Base-by-base conservation (phyloP, 192 early-diverging fungal genomes). In the Linnemannia hyalina region DNA sequence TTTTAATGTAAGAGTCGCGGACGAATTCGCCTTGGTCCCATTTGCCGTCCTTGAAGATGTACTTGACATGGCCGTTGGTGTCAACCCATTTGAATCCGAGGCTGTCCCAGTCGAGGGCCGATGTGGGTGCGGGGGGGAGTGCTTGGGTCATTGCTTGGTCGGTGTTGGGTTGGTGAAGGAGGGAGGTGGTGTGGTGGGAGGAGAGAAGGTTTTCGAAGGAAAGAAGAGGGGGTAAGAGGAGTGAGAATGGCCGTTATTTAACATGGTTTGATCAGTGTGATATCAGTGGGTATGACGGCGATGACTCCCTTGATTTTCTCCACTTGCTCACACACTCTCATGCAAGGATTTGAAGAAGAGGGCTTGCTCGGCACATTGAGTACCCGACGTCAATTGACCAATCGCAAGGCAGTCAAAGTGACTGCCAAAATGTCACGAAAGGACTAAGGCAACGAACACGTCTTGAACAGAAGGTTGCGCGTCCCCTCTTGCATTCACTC, bases 51-150 rank as follows among this genome's bases (percentile, higher is more conserved):
- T 81, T 88, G 92, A 91, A 94, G 23, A 88, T 89, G 90, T 94
- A 95, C 69, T 91, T 91, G 77, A 93, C 82, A 83, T 93, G 91
- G 10, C 90, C 91, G 76, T 95, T 94, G 38, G 92, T 93, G 73
- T 91, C 90, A 47, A 91, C 77, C 82, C 91, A 93, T 78, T 92
- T 88, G 89, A 96, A 96, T 35, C 93, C 93, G 38, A 96, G 88
- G 73, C 92, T 92, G 54, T 77, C 71, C 92, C 93, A 96, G 92
- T 96, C 90, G 83, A 95, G 68, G 42, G 82, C 82, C 63, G 87
- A 55, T 22, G 82, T 77, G 44, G 90, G 90, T 63, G 88, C 68
- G 26, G 81, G 82, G 29, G 83, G 81, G 26, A 77, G 69, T 32
- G 32, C 20, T 41, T 16, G 5, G 15, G 80, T 80, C 76, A 82